A percentile compares a stretch with the other conserved stretches of the same genome.
phyloP scores from a whole-genome alignment of 768 basidiomycete genomes.

The Pulveroboletus sp. region DNA sequence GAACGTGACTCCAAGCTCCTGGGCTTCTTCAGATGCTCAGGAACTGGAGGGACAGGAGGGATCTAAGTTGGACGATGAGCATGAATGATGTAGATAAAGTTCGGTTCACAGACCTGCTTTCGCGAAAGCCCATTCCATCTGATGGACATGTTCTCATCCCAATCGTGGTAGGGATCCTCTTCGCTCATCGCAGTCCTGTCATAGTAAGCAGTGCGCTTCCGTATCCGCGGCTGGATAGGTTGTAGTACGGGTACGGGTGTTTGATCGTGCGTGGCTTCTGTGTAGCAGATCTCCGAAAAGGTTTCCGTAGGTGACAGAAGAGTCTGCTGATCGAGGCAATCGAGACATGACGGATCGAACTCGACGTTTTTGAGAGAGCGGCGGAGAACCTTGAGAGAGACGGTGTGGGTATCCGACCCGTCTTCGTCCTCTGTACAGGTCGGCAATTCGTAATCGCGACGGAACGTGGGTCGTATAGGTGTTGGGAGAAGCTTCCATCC shows the following conservation, averaged over 20 bases:
- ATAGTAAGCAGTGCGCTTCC: constrained; percentile 24
- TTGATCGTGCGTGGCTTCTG: constrained; percentile 35
- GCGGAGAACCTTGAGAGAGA: constrained; percentile 30
- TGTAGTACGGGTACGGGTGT: constrained; percentile 25
- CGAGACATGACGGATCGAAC: constrained; percentile 38
- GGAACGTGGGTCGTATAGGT: constrained; percentile 31
- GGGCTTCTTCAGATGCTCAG: constrained; percentile 21
- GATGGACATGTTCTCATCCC: constrained; percentile 34
- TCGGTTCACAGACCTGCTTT: constrained; percentile 21
- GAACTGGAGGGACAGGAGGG: constrained; percentile 26
- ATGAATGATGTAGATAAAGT: background rate
- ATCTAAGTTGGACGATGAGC: constrained; percentile 14
- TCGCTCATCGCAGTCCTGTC: constrained; percentile 33
- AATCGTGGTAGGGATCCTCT: constrained; percentile 33
- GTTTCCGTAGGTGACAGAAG: constrained; percentile 37
- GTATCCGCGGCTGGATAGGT: constrained; percentile 31
- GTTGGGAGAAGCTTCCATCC: constrained; percentile 31
- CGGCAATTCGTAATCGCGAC: constrained; percentile 31
- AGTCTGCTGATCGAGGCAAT: constrained; percentile 40
- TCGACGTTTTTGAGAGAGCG: constrained; percentile 34
- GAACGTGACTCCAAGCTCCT: constrained; percentile 13
- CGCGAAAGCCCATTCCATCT: constrained; percentile 3
- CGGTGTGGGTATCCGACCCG: constrained; percentile 22
- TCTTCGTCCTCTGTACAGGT: constrained; percentile 28
- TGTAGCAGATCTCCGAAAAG: constrained; percentile 41